Evolutionary conservation across 2,329 filamentous ascomycete species (phyloP).

Genomic region (Fusarium burgessii): DNA sequence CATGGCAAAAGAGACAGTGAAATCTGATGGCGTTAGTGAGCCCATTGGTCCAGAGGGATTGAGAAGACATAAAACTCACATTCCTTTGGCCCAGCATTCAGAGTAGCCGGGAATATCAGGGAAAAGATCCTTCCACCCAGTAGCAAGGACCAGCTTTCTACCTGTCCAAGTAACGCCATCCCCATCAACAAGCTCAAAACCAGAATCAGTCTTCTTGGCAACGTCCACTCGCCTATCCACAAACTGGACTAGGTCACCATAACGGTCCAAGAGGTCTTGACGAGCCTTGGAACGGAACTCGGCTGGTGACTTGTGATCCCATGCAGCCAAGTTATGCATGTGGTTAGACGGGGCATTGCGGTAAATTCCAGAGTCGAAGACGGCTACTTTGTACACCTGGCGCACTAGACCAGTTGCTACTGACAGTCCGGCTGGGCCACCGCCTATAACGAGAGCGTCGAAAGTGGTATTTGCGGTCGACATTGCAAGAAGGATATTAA

Average conservation of each 20-base stretch:
- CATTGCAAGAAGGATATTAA: not conserved
- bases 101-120: not conserved
- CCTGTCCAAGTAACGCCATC: not conserved
- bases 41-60: not conserved
- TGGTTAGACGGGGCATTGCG: slow-evolving; percentile 55
- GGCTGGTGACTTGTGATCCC: not conserved
- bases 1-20: not conserved
- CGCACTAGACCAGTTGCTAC: not conserved
- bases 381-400: not conserved
- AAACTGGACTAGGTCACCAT: not conserved
- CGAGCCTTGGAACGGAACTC: not conserved
- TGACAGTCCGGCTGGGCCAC: not conserved
- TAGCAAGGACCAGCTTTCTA: not conserved
- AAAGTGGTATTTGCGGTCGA: not conserved
- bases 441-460: not conserved
- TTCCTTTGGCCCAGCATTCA: not conserved
- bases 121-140: not conserved
- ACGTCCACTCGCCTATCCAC: not conserved
- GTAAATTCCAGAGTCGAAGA: slow-evolving; percentile 42
- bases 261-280: not conserved
- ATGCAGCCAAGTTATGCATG: slow-evolving; percentile 56
- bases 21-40: not conserved
- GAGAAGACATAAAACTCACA: no score
- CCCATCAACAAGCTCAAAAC: not conserved
- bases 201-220: not conserved